These are phyloP conservation scores for Tagetes erecta DNA, from an alignment of 129 eudicot species.

Conservation along the genomic window DNA sequence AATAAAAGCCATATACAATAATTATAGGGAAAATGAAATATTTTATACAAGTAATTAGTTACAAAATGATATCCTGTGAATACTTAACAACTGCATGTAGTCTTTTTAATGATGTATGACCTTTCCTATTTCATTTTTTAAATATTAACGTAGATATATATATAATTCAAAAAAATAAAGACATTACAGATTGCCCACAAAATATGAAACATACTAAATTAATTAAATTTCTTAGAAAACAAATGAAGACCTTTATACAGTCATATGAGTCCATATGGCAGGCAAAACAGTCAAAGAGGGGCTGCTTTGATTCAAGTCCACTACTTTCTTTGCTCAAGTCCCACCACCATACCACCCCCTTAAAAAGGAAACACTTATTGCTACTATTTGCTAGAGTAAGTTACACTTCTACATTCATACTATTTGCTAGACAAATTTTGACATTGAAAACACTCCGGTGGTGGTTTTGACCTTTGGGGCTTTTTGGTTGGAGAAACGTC, in stretches of 20 bases:
- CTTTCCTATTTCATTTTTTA: not conserved
- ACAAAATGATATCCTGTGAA: too few relatives aligned
- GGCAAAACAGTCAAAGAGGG: conserved; percentile 15
- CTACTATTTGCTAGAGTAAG: not conserved
- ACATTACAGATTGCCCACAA: not conserved
- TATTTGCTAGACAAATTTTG: too few relatives aligned
- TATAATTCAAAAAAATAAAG: not conserved
- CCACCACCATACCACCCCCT: conserved; percentile 9
- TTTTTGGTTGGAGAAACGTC: too few relatives aligned
- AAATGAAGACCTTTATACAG: too few relatives aligned
- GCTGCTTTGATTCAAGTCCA: conserved; percentile 28
- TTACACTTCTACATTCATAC: not conserved
- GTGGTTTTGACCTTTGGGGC: too few relatives aligned
- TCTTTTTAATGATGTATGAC: not conserved
- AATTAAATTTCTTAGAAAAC: too few relatives aligned
- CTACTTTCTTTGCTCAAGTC: conserved; percentile 6
- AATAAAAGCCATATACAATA: not conserved
- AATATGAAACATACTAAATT: too few relatives aligned
- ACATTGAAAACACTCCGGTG: too few relatives aligned
- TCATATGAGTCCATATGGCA: conserved; percentile 16
- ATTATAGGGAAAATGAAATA: not conserved
- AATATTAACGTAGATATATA: not conserved
- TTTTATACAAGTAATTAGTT: not conserved
- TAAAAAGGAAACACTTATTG: not conserved
- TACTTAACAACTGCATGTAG: not conserved